Evolutionary conservation across 2,329 filamentous ascomycete genomes (phyloP).

Genomic region (Microcyclospora pomicola): DNA sequence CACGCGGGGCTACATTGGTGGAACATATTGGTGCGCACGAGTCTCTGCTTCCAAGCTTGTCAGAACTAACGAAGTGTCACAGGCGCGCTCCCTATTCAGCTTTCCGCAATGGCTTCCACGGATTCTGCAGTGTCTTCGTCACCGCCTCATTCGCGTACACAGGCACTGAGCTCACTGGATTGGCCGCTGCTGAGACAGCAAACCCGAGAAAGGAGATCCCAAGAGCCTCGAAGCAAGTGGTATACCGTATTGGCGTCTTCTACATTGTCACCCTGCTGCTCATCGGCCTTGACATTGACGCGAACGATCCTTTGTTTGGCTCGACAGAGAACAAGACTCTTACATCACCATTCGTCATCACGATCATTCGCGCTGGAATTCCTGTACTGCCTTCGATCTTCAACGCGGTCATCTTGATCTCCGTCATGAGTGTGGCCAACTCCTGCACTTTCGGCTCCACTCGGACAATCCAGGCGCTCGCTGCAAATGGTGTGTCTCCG

Average conservation of each 20-base stretch:
- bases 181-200: constrained; percentile 37
- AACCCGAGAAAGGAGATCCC: constrained; percentile 33
- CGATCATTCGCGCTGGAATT: constrained; percentile 53
- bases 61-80: constrained; percentile 2
- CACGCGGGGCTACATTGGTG: constrained; percentile 17
- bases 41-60: background rate
- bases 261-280: constrained; percentile 19
- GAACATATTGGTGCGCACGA: constrained; percentile 3
- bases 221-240: constrained; percentile 18
- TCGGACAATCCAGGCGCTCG: constrained; percentile 39
- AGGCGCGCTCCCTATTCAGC: constrained; percentile 1
- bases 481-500: constrained; percentile 27
- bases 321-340: constrained; percentile 14
- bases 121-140: constrained; percentile 17
- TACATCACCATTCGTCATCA: constrained; percentile 54
- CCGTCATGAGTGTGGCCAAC: constrained; percentile 44
- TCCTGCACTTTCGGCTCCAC: constrained; percentile 45
- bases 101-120: constrained; percentile 16
- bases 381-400: constrained; percentile 55
- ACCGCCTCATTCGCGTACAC: constrained; percentile 38
- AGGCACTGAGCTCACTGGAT: constrained; percentile 39
- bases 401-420: constrained; percentile 58
- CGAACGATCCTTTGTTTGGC: constrained; percentile 32
- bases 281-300: constrained; percentile 17
- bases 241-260: constrained; percentile 20